phyloP scores from a whole-genome alignment of 352 stramenopile genomes.

The Phytopythium sindhum region DNA sequence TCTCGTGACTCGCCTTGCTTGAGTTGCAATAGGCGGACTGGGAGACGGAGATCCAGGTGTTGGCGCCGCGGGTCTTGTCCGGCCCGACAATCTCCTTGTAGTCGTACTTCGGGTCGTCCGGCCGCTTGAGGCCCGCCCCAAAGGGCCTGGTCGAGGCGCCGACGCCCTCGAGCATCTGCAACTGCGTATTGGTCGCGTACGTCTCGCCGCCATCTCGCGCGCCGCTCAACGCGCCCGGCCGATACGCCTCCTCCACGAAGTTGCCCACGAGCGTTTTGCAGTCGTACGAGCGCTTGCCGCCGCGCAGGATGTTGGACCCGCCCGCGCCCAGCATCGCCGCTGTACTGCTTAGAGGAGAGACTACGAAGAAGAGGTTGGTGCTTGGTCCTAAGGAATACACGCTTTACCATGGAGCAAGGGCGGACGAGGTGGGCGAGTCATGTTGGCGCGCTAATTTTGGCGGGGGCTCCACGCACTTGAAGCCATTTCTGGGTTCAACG shows the following conservation, averaged over 20 bases:
- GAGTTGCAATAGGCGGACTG: conserved; percentile 58
- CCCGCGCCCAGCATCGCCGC: conserved; percentile 42
- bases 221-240: conserved; percentile 41
- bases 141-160: conserved; percentile 33
- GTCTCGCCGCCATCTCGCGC: conserved; percentile 36
- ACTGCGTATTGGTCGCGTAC: conserved; percentile 52
- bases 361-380: not conserved
- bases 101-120: conserved; percentile 61
- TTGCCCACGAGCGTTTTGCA: conserved; percentile 81
- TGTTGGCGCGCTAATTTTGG: not conserved
- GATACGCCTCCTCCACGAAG: conserved; percentile 78
- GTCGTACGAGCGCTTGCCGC: conserved; percentile 71
- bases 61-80: conserved; percentile 47
- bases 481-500: conserved; percentile 1
- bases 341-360: not conserved
- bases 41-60: conserved; percentile 56
- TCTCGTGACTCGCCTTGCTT: conserved; percentile 20
- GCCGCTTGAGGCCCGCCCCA: conserved; percentile 40
- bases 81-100: conserved; percentile 60
- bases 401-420: not conserved
- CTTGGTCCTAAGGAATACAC: not conserved
- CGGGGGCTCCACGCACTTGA: not conserved
- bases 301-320: conserved; percentile 78
- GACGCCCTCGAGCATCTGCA: conserved; percentile 56
- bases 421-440: not conserved